Conservation (phyloP, 2,329 filamentous ascomycete genomes). For the Lecanicillium sp. region DNA sequence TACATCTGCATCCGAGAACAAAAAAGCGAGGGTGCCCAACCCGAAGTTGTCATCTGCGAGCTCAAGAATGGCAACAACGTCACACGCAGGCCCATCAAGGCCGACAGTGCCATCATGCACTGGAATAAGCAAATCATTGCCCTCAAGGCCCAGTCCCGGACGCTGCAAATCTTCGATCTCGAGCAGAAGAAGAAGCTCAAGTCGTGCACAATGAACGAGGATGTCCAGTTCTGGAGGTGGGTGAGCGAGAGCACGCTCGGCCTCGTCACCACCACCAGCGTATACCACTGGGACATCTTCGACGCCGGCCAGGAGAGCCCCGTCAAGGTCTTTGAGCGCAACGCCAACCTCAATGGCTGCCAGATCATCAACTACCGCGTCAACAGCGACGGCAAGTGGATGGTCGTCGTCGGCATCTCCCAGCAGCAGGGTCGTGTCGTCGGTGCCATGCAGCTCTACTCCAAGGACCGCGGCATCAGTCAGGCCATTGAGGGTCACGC, state of each 20-base stretch:
- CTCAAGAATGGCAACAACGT: slow-evolving; percentile 97
- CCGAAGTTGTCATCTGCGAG: slow-evolving; percentile 95
- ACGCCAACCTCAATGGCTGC: slow-evolving; percentile 79
- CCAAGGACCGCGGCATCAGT: slow-evolving; percentile 90
- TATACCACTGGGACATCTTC: slow-evolving; percentile 98
- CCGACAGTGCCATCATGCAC: slow-evolving; percentile 99
- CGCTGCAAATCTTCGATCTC: slow-evolving; percentile 96
- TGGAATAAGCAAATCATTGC: slow-evolving; percentile 95
- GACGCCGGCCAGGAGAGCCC: slow-evolving; percentile 73
- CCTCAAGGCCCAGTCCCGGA: slow-evolving; percentile 87
- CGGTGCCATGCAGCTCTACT: slow-evolving; percentile 95
- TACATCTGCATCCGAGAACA: slow-evolving; percentile 97
- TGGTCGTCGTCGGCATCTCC: slow-evolving; percentile 94
- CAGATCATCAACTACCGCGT: slow-evolving; percentile 99
- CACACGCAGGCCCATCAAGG: slow-evolving; percentile 91
- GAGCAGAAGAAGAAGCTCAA: slow-evolving; percentile 92
- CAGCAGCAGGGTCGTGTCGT: slow-evolving; percentile 90
- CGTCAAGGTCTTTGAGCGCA: slow-evolving; percentile 90
- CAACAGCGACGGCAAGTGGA: slow-evolving; percentile 95
- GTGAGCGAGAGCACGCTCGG: slow-evolving; percentile 84
- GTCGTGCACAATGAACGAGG: slow-evolving; percentile 92
- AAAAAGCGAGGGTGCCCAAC: slow-evolving; percentile 73
- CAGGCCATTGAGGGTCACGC: slow-evolving; percentile 97
- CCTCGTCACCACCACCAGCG: slow-evolving; percentile 81
- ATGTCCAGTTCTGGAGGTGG: slow-evolving; percentile 99